These are phyloP conservation scores for Isatis tinctoria DNA, from an alignment of 345 rosid genomes.

Conservation along the genomic window DNA sequence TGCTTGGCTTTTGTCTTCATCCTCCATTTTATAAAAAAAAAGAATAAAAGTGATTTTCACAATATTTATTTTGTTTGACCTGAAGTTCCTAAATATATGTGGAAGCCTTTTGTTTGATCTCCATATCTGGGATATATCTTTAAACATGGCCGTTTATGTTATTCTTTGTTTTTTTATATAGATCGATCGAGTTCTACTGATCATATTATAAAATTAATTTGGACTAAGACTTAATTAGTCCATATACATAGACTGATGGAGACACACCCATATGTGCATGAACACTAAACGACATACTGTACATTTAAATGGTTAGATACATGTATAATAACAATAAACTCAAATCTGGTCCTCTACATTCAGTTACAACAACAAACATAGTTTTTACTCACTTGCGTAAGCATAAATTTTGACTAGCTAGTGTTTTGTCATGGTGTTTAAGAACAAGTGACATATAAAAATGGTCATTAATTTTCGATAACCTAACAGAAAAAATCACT, in stretches of 20 bases:
- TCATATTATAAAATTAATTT: neutral
- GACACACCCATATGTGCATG: conserved; percentile 30
- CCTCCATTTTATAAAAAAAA: neutral
- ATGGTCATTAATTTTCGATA: neutral
- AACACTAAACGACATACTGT: conserved; percentile 16
- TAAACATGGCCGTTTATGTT: conserved; percentile 18
- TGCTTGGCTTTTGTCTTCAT: conserved; percentile 26
- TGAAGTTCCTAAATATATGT: neutral
- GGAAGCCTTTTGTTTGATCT: neutral
- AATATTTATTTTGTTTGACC: neutral
- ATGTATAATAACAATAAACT: neutral
- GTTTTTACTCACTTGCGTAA: neutral
- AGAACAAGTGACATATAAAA: neutral
- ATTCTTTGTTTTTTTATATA: neutral
- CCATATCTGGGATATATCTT: conserved; percentile 15
- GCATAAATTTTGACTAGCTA: neutral
- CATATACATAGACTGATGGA: conserved; percentile 25
- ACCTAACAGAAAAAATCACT: neutral
- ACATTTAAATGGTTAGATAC: neutral
- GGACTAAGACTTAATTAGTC: conserved; percentile 17
- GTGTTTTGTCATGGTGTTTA: neutral
- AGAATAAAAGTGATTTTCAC: neutral
- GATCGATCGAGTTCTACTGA: neutral
- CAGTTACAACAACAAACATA: neutral
- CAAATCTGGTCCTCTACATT: neutral